Conservation (phyloP, 371 early-diverging fungal genomes). For the Mucor indicus region DNA sequence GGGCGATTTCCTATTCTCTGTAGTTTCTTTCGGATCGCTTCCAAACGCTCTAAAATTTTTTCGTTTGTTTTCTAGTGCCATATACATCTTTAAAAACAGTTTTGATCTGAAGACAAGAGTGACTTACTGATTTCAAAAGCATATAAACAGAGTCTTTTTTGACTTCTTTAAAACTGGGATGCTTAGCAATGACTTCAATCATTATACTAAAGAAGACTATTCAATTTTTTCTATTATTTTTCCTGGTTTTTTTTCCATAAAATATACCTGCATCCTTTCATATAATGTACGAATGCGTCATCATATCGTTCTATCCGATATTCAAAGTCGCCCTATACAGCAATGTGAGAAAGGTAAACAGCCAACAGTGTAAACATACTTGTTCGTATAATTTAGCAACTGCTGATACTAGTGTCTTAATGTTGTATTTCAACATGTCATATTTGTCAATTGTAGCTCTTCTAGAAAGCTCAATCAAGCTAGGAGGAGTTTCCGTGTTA, state of each 20-base stretch:
- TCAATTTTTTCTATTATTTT: background rate
- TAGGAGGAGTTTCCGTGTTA: no score
- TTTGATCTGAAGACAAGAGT: conserved; percentile 10
- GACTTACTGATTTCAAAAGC: conserved; percentile 44
- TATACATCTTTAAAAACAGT: background rate
- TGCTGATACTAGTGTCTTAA: conserved; percentile 8
- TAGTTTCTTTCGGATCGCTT: conserved; percentile 10
- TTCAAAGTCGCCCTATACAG: conserved; percentile 16
- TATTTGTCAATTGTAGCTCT: conserved; percentile 17
- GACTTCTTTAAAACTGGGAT: conserved; percentile 36
- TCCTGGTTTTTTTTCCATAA: background rate
- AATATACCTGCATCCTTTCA: conserved; percentile 25
- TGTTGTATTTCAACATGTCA: conserved; percentile 11
- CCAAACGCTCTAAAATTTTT: conserved; percentile 21
- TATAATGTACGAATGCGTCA: conserved; percentile 19
- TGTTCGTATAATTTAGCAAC: conserved; percentile 18
- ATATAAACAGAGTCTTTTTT: conserved; percentile 40
- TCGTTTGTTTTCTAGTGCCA: conserved; percentile 33
- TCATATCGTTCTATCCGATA: background rate
- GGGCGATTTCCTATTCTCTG: no score
- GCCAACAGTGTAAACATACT: conserved; percentile 4
- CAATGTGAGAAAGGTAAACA: background rate
- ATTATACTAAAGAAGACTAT: conserved; percentile 41
- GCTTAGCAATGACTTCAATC: conserved; percentile 48
- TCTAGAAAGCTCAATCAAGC: conserved; percentile 8